phyloP scores from a whole-genome alignment of 2,329 filamentous ascomycete genomes.

The Botrytis deweyae region DNA sequence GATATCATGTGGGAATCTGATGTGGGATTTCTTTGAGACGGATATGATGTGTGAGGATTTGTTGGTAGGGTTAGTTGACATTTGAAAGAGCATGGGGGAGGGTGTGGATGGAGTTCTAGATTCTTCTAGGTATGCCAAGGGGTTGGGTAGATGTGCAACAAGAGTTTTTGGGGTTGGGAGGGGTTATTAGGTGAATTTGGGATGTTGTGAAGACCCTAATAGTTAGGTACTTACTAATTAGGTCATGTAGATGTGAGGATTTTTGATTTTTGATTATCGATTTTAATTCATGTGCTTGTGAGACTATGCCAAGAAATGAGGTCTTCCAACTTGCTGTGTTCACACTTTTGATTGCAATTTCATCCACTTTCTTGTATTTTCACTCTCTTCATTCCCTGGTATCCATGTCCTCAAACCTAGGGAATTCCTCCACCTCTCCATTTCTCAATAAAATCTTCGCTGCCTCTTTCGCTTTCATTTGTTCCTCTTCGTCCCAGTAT shows the following conservation, averaged over 20 bases:
- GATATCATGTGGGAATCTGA: not conserved
- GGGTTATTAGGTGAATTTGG: not conserved
- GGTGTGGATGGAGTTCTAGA: not conserved
- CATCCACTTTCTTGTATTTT: too few species aligned
- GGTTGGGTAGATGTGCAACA: not conserved
- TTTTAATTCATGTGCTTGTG: not conserved
- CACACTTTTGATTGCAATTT: not conserved
- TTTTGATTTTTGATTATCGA: not conserved
- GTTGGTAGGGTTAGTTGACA: too few species aligned
- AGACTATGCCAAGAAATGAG: not conserved
- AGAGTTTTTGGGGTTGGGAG: not conserved
- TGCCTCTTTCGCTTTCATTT: not conserved
- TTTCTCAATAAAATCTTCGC: not conserved
- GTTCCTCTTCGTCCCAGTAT: not conserved
- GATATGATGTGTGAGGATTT: too few species aligned
- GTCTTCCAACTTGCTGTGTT: not conserved
- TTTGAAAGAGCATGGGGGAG: not conserved
- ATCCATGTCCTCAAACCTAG: conserved; percentile 16
- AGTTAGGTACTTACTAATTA: not conserved
- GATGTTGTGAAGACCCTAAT: not conserved
- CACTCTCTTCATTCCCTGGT: not conserved
- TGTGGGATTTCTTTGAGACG: not conserved
- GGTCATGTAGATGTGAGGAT: not conserved
- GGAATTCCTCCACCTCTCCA: conserved; percentile 13
- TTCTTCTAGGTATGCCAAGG: not conserved